Evolutionary conservation across 78 protist species (phyloP), one percentile per base, ranked within the genome.

Genomic region (Dictyostelium firmibasis): DNA sequence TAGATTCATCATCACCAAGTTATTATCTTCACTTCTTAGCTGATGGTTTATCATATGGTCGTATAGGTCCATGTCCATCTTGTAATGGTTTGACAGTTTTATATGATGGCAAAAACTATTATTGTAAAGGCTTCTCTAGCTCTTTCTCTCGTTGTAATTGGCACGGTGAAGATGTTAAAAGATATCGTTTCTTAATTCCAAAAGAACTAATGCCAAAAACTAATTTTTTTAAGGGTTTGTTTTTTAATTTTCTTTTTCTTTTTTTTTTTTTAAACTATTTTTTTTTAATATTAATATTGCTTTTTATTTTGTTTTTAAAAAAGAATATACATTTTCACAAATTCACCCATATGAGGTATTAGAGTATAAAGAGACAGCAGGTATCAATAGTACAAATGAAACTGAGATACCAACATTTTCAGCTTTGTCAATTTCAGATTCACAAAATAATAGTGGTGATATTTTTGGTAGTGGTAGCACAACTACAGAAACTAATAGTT

Each of bases 21-120:
- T 43, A 78, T 5, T 78, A 79, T 10, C 23, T 81, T 7, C 94
- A 89, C 60, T 20, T 29, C 9, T 47, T 89, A 16, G 94, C 87
- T 0, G 94, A 89, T 69, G 94, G 94, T 29, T 23, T 89, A 76
- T 78, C 87, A n/a, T 89, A 81, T 89, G 94, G 94, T 18, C 44
- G 94, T 29, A 69, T 81, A 50, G 94, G 94, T 31, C 94, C 94
- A 10, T 89, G 94, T 50, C 81, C 87, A 67, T 64, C 35, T 20
- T 89, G 94, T 69, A 89, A 89, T n/a, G 60, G 74, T 35, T 43
- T 89, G 18, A 44, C 94, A 0, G 83, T 89, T 70, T 31, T 50
- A 33, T 89, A 69, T 70, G 94, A 89, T 81, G 94, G 94, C 5
- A 81, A 60, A 7, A 33, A 81, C n/a, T 89, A 88, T 44, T 88